A percentile compares a stretch with the other conserved stretches of the same genome.
phyloP scores from a whole-genome alignment of 345 rosid species.

The Acer yangbiense region DNA sequence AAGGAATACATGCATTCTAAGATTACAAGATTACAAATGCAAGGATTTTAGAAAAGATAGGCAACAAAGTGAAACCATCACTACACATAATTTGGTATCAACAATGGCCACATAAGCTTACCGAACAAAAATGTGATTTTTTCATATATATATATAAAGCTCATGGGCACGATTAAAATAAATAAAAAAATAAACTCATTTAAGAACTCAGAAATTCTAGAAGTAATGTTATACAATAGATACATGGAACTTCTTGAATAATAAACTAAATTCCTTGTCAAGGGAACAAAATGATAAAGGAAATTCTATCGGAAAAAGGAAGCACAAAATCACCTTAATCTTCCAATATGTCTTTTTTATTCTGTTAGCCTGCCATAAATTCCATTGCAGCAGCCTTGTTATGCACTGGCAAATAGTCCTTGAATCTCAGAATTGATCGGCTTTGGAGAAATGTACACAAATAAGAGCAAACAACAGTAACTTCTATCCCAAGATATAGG shows the following conservation, averaged over 20 bases:
- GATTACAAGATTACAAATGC: not conserved
- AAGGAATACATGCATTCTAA: not conserved
- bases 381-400: not conserved
- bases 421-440: not conserved
- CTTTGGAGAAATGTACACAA: constrained; percentile 4
- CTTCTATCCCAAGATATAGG: not conserved
- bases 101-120: not conserved
- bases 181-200: not conserved
- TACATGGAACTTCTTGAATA: not conserved
- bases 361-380: not conserved
- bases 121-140: not conserved
- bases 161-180: not conserved
- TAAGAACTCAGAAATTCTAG: not conserved
- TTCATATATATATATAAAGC: not conserved
- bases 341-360: not conserved
- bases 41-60: not conserved
- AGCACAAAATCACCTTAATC: constrained; percentile 7
- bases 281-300: not conserved
- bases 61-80: not conserved
- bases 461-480: not conserved
- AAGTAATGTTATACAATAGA: not conserved
- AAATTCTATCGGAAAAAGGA: not conserved
- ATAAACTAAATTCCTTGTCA: not conserved
- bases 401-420: not conserved
- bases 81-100: not conserved